Conservation (phyloP, 495 filamentous ascomycete genomes). For the Cudoniella acicularis region DNA sequence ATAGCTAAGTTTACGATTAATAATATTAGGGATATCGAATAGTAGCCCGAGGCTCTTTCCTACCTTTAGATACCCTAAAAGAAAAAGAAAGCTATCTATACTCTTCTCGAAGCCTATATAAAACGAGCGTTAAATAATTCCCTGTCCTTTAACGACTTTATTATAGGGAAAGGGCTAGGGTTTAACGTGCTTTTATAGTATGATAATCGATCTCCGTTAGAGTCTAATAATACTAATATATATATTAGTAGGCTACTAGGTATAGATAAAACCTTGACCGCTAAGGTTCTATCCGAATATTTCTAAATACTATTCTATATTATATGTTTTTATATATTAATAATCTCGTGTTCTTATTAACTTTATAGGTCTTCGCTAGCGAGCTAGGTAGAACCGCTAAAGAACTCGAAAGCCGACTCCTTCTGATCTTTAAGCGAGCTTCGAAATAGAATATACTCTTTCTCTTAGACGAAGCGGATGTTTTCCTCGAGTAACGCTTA, state of each 20-base stretch:
- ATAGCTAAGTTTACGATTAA: slow-evolving; percentile 7
- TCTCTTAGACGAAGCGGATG: no score
- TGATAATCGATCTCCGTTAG: slow-evolving; percentile 5
- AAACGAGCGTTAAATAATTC: slow-evolving; percentile 4
- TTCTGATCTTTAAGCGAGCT: slow-evolving; percentile 4
- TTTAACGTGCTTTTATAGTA: slow-evolving; percentile 9
- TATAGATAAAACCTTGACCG: slow-evolving; percentile 2
- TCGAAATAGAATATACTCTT: slow-evolving; percentile 7
- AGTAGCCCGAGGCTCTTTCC: neutral
- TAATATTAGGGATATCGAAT: slow-evolving; percentile 7
- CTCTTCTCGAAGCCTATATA: slow-evolving; percentile 10
- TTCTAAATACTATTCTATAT: slow-evolving; percentile 6
- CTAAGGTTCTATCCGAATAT: slow-evolving; percentile 6
- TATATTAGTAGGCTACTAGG: slow-evolving; percentile 7
- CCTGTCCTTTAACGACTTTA: slow-evolving; percentile 7
- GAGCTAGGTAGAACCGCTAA: slow-evolving; percentile 4
- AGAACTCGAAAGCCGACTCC: slow-evolving; percentile 6
- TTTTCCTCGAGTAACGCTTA: slow-evolving; percentile 7
- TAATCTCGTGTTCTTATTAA: slow-evolving; percentile 8
- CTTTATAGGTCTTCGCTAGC: slow-evolving; percentile 6
- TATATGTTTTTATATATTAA: slow-evolving; percentile 6
- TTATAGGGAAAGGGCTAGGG: slow-evolving; percentile 8
- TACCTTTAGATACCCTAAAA: slow-evolving; percentile 5
- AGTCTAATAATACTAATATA: slow-evolving; percentile 5
- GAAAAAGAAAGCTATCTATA: slow-evolving; percentile 9